Evolutionary conservation across 805 yeast genomes (phyloP).

Genomic region (Candida krabiensis): DNA sequence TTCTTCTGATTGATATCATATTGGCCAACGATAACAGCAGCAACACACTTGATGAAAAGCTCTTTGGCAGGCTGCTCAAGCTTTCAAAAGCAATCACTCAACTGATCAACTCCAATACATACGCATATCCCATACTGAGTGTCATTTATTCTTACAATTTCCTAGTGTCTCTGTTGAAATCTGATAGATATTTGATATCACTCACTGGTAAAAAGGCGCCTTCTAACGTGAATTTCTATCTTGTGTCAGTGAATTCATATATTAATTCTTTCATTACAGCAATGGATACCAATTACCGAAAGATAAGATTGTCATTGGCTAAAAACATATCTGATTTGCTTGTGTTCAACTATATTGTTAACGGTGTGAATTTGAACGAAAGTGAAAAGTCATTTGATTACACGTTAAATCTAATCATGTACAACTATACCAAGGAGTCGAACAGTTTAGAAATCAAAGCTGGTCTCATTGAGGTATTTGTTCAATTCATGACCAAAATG

Average conservation of each 20-base stretch:
- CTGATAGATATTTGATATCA: slow-evolving; percentile 29
- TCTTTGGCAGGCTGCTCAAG: slow-evolving; percentile 30
- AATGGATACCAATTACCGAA: slow-evolving; percentile 30
- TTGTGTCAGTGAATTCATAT: slow-evolving; percentile 22
- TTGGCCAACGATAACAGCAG: slow-evolving; percentile 29
- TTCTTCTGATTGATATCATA: slow-evolving; percentile 30
- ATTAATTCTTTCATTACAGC: slow-evolving; percentile 17
- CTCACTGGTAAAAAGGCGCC: slow-evolving; percentile 26
- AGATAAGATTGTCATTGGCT: slow-evolving; percentile 29
- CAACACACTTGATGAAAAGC: slow-evolving; percentile 30
- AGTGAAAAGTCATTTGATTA: slow-evolving; percentile 25
- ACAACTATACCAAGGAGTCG: slow-evolving; percentile 19
- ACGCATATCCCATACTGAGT: slow-evolving; percentile 31
- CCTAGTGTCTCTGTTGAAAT: slow-evolving; percentile 28
- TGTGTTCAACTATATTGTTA: slow-evolving; percentile 31
- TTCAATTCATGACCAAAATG: slow-evolving; percentile 31
- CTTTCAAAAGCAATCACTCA: slow-evolving; percentile 26
- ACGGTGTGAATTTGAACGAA: slow-evolving; percentile 28
- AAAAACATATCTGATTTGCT: slow-evolving; percentile 34
- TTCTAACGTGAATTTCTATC: slow-evolving; percentile 21
- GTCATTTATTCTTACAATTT: slow-evolving; percentile 30
- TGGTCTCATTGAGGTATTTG: slow-evolving; percentile 30
- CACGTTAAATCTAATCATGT: slow-evolving; percentile 22
- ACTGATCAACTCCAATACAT: slow-evolving; percentile 18
- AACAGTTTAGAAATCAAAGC: slow-evolving; percentile 18